Evolutionary conservation across 2,329 filamentous ascomycete genomes (phyloP), one percentile per base, ranked within the genome.

Genomic region (Aspergillus awamori): DNA sequence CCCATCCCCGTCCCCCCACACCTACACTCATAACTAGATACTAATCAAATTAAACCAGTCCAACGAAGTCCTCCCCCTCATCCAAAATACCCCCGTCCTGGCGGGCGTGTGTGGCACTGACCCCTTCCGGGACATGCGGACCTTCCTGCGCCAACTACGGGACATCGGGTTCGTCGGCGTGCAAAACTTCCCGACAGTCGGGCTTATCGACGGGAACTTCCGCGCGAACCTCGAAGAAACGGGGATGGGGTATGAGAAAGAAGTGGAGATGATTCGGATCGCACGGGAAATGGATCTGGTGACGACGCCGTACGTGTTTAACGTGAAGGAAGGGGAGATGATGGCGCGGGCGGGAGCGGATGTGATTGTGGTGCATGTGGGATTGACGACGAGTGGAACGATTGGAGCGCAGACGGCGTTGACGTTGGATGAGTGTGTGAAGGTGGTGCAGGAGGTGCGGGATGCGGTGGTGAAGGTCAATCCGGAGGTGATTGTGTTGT

Each of bases 101-200:
- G 88, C 89, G 1, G 89, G 89, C 1, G 86, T 91, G 20, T 91
- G 89, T 69, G 88, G 84, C 11, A 89, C 87, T 0, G 89, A 91
- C 63, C 89, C 88, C 0, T 90, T 90, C 75, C 82, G 86, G 30
- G 79, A 83, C 59, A 89, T 90, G 72, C 76, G 81, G 2, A 69
- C 74, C 5, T 90, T 91, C 68, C 79, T 91, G 15, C 70, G 73
- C 17, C 82, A 90, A 69, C 77, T 91, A 38, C 82, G 83, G 58
- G 81, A 82, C 1, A 74, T 89, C 15, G 89, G 89, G 0, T 90
- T 91, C 65, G 84, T 84, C 1, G 89, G 89, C 1, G 82, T 91
- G 13, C 89, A 91, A 72, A 91, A 91, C 68, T 91, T 91, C 70
- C 89, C 89, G 1, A 91, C 89, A 0, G 88, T 91, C 1, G 89